Percentiles rank a stretch among this genome's conserved stretches.
Evolutionary conservation across 2,329 filamentous ascomycete genomes (phyloP).

Genomic region (Achaetomium macrosporum): DNA sequence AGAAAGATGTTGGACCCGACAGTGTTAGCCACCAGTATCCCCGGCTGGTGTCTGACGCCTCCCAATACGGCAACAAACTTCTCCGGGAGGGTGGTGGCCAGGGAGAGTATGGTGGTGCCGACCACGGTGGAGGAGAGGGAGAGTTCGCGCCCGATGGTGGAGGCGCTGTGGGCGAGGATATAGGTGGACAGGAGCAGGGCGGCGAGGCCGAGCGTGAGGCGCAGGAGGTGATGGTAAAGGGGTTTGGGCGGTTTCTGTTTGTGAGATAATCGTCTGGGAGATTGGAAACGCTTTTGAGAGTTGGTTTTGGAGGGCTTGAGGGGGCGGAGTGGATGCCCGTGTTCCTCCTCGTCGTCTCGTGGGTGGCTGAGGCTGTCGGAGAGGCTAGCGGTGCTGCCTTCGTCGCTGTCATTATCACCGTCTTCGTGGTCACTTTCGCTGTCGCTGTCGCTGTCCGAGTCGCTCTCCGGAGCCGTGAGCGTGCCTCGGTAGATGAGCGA

Average conservation of each 20-base stretch:
- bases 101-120: constrained; percentile 41
- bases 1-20: constrained; percentile 50
- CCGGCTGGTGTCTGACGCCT: constrained; percentile 39
- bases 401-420: not conserved
- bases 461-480: constrained; percentile 36
- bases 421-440: not conserved
- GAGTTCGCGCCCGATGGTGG: constrained; percentile 35
- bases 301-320: not conserved
- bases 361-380: not conserved
- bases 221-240: constrained; percentile 21
- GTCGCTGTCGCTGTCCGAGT: constrained; percentile 33
- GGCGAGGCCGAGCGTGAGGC: constrained; percentile 39
- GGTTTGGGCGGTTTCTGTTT: constrained; percentile 8
- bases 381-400: constrained; percentile 12
- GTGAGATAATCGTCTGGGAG: too few species aligned
- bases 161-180: constrained; percentile 41
- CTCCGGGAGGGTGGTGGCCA: constrained; percentile 48
- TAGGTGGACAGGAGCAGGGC: constrained; percentile 42
- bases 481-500: constrained; percentile 41
- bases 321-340: not conserved
- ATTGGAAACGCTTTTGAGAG: not conserved
- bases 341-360: not conserved
- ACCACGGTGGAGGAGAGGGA: constrained; percentile 41
- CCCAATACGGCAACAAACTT: constrained; percentile 45
- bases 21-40: constrained; percentile 46